A percentile compares a stretch with the other conserved stretches of the same genome.
phyloP scores from a whole-genome alignment of 2,329 filamentous ascomycete species.

The Septoria linicola region DNA sequence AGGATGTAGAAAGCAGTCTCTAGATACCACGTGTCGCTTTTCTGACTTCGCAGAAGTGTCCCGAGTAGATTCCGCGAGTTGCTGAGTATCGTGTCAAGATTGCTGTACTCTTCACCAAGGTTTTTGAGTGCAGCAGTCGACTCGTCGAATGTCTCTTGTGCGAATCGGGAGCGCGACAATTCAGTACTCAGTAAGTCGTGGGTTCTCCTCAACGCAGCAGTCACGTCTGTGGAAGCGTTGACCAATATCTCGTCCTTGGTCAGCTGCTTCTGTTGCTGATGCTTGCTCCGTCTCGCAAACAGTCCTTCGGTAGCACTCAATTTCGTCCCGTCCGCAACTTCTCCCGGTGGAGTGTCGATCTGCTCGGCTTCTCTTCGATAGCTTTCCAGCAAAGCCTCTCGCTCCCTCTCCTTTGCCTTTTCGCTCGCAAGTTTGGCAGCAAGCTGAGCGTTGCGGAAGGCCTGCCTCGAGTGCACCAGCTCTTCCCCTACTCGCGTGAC shows the following conservation, averaged over 20 bases:
- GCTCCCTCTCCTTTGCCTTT: slow-evolving; percentile 71
- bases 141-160: slow-evolving; percentile 81
- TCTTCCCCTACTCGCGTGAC: slow-evolving; percentile 68
- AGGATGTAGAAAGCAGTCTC: slow-evolving; percentile 86
- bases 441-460: slow-evolving; percentile 80
- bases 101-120: slow-evolving; percentile 76
- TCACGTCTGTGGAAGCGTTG: slow-evolving; percentile 78
- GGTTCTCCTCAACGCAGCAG: slow-evolving; percentile 75
- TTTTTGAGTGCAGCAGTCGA: slow-evolving; percentile 78
- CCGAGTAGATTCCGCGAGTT: slow-evolving; percentile 73
- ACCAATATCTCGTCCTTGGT: slow-evolving; percentile 71
- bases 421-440: slow-evolving; percentile 73
- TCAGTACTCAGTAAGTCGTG: slow-evolving; percentile 84
- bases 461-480: slow-evolving; percentile 63
- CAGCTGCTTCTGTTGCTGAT: slow-evolving; percentile 48
- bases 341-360: slow-evolving; percentile 43
- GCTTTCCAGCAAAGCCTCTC: slow-evolving; percentile 48
- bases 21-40: slow-evolving; percentile 97
- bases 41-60: slow-evolving; percentile 80
- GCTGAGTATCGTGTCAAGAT: slow-evolving; percentile 72
- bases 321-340: slow-evolving; percentile 28
- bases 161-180: slow-evolving; percentile 82
- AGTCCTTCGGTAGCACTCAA: slow-evolving; percentile 37
- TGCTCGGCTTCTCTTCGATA: slow-evolving; percentile 27
- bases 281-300: slow-evolving; percentile 37